Conservation (phyloP, 352 stramenopile species). For the Pythium monospermum region DNA sequence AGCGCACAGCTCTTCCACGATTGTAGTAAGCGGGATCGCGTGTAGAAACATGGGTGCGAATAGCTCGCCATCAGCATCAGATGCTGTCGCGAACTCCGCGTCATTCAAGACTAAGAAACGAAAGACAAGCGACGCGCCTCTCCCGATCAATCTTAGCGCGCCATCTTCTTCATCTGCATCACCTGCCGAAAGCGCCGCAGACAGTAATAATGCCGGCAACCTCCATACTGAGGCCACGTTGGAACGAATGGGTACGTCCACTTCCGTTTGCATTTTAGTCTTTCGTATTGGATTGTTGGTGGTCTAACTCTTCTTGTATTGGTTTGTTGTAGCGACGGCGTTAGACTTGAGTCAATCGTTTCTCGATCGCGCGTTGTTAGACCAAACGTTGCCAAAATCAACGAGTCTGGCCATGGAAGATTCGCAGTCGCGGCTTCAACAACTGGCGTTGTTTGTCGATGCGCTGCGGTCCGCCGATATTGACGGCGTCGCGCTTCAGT, state of each 20-base stretch:
- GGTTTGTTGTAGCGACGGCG: conserved; percentile 29
- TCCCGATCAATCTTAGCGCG: conserved; percentile 11
- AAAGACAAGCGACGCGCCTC: conserved; percentile 33
- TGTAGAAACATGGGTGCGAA: conserved; percentile 20
- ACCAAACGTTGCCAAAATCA: conserved; percentile 41
- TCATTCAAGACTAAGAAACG: conserved; percentile 47
- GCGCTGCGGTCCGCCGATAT: conserved; percentile 26
- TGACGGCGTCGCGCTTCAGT: conserved; percentile 27
- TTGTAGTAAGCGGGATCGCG: no score
- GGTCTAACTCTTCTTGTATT: conserved; percentile 6
- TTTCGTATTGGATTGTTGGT: conserved; percentile 5
- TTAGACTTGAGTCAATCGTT: conserved; percentile 56
- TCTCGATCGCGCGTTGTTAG: conserved; percentile 42
- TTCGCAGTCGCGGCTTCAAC: conserved; percentile 34
- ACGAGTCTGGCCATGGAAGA: conserved; percentile 48
- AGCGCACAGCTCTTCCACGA: conserved; percentile 10
- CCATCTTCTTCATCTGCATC: neutral
- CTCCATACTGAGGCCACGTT: conserved; percentile 19
- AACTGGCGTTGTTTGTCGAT: conserved; percentile 18
- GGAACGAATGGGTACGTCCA: conserved; percentile 49
- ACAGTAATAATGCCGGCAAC: conserved; percentile 4
- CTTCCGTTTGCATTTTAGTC: neutral
- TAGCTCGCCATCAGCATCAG: conserved; percentile 19
- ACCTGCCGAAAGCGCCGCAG: neutral
- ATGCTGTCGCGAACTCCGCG: conserved; percentile 10